phyloP scores from a whole-genome alignment of 2,329 filamentous ascomycete genomes.

The Ramularia endophylla region DNA sequence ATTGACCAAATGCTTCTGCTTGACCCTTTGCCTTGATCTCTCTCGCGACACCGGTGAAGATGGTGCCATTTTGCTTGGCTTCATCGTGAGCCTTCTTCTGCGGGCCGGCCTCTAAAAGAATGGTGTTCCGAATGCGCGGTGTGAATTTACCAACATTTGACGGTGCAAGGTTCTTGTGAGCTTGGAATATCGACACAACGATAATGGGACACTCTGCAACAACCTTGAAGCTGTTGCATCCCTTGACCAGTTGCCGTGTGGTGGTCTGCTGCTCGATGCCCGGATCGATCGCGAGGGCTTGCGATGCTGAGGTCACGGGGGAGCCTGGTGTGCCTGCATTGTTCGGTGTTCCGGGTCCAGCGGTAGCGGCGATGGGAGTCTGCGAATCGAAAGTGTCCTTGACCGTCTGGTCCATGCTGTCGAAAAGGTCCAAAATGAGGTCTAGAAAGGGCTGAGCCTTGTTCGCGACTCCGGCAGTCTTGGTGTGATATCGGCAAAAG shows the following conservation, averaged over 20 bases:
- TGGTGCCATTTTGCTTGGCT: constrained; percentile 68
- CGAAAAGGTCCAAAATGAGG: constrained; percentile 92
- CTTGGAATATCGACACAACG: constrained; percentile 95
- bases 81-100: constrained; percentile 89
- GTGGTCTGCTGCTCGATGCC: constrained; percentile 72
- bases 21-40: constrained; percentile 75
- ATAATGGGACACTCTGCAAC: constrained; percentile 97
- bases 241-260: constrained; percentile 73
- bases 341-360: constrained; percentile 58
- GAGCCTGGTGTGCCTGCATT: constrained; percentile 67
- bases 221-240: constrained; percentile 99
- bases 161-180: constrained; percentile 72
- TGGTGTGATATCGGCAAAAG: constrained; percentile 86
- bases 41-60: constrained; percentile 89
- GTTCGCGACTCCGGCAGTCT: constrained; percentile 57
- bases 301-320: constrained; percentile 69
- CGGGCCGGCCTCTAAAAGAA: constrained; percentile 83
- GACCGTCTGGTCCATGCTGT: constrained; percentile 92
- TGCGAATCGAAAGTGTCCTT: constrained; percentile 81
- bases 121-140: constrained; percentile 83
- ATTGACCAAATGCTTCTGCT: constrained; percentile 81
- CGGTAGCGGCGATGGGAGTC: constrained; percentile 50
- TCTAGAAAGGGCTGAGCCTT: constrained; percentile 87
- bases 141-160: constrained; percentile 89
- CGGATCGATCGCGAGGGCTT: constrained; percentile 54